A percentile compares a stretch with the other conserved stretches of the same genome.
Evolutionary conservation across 78 protist species (phyloP).

Genomic region (Planoprotostelium fungivorum): DNA sequence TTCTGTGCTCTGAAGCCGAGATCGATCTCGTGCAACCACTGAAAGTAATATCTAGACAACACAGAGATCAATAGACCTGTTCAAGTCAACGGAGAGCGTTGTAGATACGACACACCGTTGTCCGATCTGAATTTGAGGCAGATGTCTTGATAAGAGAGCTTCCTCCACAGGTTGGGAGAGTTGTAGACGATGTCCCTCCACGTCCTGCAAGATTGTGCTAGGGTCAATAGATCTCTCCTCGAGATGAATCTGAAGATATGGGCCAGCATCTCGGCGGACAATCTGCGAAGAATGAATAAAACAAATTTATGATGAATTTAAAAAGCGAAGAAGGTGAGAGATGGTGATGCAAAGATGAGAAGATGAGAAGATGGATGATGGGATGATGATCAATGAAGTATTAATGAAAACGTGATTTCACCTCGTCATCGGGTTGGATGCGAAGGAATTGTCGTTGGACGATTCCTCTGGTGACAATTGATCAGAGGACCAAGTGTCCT

Average conservation of each 20-base stretch:
- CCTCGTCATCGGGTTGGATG: neutral
- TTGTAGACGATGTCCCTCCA: neutral
- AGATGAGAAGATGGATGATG: too few species aligned
- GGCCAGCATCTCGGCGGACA: neutral
- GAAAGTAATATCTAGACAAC: neutral
- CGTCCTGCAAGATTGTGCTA: neutral
- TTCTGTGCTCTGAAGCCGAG: neutral
- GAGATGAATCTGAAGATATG: neutral
- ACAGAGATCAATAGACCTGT: neutral
- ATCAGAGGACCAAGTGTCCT: too few species aligned
- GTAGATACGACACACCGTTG: neutral
- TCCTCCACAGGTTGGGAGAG: neutral
- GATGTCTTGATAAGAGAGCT: neutral
- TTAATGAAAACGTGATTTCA: neutral
- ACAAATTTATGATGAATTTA: too few species aligned
- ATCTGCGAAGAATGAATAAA: neutral
- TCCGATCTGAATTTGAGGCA: neutral
- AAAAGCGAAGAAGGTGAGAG: neutral
- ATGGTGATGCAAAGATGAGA: too few species aligned
- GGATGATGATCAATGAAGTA: too few species aligned
- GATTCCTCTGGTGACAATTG: neutral
- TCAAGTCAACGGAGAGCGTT: too few species aligned
- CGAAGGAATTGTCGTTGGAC: neutral
- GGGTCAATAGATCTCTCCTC: neutral
- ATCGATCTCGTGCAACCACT: neutral